phyloP scores from a whole-genome alignment of 2,329 filamentous ascomycete genomes.

The Pestalotiopsis sp. region DNA sequence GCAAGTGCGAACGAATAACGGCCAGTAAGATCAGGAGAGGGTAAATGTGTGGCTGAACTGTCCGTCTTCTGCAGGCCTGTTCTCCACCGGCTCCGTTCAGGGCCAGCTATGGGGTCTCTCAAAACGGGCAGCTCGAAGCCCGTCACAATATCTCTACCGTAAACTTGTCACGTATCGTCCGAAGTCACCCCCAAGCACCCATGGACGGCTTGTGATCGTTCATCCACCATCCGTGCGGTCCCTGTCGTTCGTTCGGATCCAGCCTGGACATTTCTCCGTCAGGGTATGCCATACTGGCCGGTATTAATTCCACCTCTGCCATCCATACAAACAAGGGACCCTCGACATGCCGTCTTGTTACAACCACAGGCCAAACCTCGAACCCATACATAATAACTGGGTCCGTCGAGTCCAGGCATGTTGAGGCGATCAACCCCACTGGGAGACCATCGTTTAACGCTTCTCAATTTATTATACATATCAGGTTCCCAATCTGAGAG shows the following conservation, averaged over 20 bases:
- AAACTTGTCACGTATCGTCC: constrained; percentile 39
- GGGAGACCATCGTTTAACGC: constrained; percentile 35
- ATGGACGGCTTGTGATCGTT: constrained; percentile 27
- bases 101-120: constrained; percentile 32
- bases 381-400: constrained; percentile 43
- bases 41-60: constrained; percentile 40
- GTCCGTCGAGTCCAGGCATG: constrained; percentile 37
- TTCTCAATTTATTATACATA: constrained; percentile 37
- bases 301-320: constrained; percentile 50
- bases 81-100: constrained; percentile 18
- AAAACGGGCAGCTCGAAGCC: constrained; percentile 33
- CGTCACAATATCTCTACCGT: constrained; percentile 38
- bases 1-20: constrained; percentile 31
- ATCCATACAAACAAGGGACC: constrained; percentile 40
- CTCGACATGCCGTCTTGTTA: constrained; percentile 38
- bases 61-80: constrained; percentile 26
- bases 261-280: constrained; percentile 48
- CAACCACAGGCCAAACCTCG: constrained; percentile 38
- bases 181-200: constrained; percentile 29
- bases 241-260: constrained; percentile 43
- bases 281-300: constrained; percentile 40
- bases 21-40: constrained; percentile 19
- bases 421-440: constrained; percentile 42
- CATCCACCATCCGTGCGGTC: constrained; percentile 36
- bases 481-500: constrained; percentile 23